Conservation (phyloP, 805 yeast species). For the Metschnikowia amazonensis region DNA sequence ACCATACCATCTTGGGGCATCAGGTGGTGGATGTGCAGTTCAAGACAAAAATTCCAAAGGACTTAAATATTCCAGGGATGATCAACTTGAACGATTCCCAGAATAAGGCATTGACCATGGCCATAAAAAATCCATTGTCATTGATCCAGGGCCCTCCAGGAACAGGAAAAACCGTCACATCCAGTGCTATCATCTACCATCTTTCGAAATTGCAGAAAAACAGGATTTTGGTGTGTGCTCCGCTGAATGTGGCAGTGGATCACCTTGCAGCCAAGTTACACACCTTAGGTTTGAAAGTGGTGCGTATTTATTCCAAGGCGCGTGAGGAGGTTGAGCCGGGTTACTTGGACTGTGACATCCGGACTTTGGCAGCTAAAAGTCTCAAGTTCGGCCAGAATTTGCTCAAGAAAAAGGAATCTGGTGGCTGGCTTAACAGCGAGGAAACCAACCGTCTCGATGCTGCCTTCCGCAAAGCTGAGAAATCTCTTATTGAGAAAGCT, state of each 20-base stretch:
- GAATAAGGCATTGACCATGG: conserved; percentile 58
- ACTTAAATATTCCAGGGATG: conserved; percentile 61
- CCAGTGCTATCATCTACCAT: conserved; percentile 83
- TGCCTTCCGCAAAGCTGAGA: conserved; percentile 39
- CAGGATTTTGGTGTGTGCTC: conserved; percentile 84
- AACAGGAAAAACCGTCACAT: conserved; percentile 92
- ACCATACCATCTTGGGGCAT: conserved; percentile 77
- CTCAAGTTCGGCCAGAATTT: neutral
- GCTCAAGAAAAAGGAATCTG: conserved; percentile 6
- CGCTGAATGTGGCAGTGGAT: conserved; percentile 93
- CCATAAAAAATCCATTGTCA: conserved; percentile 16
- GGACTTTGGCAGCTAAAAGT: neutral
- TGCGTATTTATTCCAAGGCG: conserved; percentile 69
- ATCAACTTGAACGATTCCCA: conserved; percentile 72
- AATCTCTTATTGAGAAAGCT: conserved; percentile 47
- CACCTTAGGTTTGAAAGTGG: conserved; percentile 69
- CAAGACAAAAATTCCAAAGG: conserved; percentile 57
- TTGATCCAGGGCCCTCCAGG: conserved; percentile 81
- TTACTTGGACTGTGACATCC: conserved; percentile 18
- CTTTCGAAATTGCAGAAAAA: conserved; percentile 57
- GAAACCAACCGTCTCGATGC: conserved; percentile 8
- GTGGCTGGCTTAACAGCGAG: conserved; percentile 9
- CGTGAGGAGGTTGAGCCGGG: conserved; percentile 69
- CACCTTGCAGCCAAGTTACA: conserved; percentile 75
- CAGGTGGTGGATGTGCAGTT: conserved; percentile 63